These are phyloP conservation scores for Phyllosticta ampelicida DNA, from an alignment of 2,329 filamentous ascomycete genomes.

Conservation along the genomic window DNA sequence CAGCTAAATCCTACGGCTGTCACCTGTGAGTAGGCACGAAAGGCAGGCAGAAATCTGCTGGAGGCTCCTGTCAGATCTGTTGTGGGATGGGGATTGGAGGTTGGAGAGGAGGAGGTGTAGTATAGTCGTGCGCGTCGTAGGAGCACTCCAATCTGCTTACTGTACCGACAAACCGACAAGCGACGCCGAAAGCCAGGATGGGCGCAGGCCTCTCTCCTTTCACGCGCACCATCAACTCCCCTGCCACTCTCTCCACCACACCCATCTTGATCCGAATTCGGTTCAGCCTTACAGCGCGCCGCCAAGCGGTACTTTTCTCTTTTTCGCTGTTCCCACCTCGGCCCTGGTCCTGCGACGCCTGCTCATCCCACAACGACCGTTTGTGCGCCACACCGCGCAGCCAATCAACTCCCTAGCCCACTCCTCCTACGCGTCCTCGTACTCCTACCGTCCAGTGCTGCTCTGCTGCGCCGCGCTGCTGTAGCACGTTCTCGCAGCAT, in stretches of 20 bases:
- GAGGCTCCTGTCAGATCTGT: background rate
- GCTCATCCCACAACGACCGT: background rate
- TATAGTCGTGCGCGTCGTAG: background rate
- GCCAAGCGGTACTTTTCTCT: background rate
- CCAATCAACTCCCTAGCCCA: background rate
- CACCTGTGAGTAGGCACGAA: background rate
- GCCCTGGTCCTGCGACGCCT: background rate
- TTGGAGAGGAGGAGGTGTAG: background rate
- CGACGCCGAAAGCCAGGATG: background rate
- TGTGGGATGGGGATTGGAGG: background rate
- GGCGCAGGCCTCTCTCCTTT: background rate
- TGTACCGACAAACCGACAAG: background rate
- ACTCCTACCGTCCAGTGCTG: background rate
- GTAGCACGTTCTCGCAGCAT: background rate
- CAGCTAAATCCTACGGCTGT: background rate
- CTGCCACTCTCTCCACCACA: background rate
- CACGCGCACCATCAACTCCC: background rate
- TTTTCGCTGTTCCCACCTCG: background rate
- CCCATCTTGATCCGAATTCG: background rate
- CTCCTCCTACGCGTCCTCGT: background rate
- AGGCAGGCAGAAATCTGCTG: no score
- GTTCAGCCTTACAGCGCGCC: background rate
- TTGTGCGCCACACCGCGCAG: background rate
- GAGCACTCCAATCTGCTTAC: background rate
- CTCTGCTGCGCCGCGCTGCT: background rate